Conservation (phyloP, 768 basidiomycete genomes). For the Pleurotus salmoneostramineus region DNA sequence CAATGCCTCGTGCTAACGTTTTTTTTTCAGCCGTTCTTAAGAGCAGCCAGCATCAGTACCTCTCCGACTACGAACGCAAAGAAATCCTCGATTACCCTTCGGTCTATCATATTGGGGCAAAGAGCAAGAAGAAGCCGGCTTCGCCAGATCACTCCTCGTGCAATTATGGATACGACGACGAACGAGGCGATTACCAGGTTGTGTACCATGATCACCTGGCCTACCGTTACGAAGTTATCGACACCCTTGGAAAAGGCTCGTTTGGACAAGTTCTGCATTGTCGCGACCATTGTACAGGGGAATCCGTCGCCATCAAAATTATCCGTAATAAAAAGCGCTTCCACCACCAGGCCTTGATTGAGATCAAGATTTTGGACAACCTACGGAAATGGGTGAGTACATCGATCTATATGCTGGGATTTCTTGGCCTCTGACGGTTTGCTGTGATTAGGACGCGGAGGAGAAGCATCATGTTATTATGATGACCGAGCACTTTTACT, state of each 20-base stretch:
- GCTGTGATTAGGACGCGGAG: constrained; percentile 71
- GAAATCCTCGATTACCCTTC: constrained; percentile 86
- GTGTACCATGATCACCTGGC: constrained; percentile 90
- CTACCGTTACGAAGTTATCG: constrained; percentile 94
- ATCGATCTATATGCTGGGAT: constrained; percentile 20
- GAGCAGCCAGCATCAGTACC: constrained; percentile 58
- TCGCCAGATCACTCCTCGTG: constrained; percentile 68
- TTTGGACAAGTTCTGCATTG: constrained; percentile 97
- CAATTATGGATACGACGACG: constrained; percentile 97
- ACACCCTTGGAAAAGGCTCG: constrained; percentile 94
- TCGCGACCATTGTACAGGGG: constrained; percentile 91
- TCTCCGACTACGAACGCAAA: constrained; percentile 86
- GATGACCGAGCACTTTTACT: constrained; percentile 98
- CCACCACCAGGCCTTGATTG: constrained; percentile 97
- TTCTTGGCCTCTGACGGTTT: neutral
- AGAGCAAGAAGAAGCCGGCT: constrained; percentile 82
- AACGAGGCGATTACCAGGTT: constrained; percentile 94
- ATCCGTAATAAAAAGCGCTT: constrained; percentile 99
- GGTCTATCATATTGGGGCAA: constrained; percentile 79
- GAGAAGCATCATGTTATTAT: constrained; percentile 97
- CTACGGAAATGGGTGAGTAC: constrained; percentile 86
- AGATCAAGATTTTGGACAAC: constrained; percentile 97
- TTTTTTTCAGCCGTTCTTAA: constrained; percentile 54
- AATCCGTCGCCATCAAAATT: constrained; percentile 98
- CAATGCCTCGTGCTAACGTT: constrained; percentile 6